Conservation (phyloP, 177 flowering plant genomes). For the Vitis hybrid region DNA sequence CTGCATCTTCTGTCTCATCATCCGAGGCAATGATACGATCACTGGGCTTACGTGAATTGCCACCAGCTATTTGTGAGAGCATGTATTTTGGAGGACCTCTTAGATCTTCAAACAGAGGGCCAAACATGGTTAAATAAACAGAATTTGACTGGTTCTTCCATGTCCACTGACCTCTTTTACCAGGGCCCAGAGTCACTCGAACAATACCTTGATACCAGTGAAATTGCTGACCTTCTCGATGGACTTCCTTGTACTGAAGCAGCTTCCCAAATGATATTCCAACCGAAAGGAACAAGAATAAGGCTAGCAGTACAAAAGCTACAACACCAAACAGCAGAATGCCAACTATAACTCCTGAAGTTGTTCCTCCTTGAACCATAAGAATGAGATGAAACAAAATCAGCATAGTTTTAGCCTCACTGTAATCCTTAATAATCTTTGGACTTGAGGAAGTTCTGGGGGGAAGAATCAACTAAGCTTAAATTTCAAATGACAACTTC, state of each 20-base stretch:
- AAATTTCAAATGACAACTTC: too few species aligned
- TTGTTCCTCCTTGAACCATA: constrained; percentile 50
- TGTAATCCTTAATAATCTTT: not conserved
- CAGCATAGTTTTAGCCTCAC: constrained; percentile 4
- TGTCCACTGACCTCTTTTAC: constrained; percentile 96
- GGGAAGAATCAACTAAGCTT: too few species aligned
- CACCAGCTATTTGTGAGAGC: constrained; percentile 72
- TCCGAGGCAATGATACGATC: constrained; percentile 83
- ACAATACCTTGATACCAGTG: constrained; percentile 91
- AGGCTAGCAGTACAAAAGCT: constrained; percentile 43
- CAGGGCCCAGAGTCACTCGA: constrained; percentile 87
- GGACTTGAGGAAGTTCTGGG: too few species aligned
- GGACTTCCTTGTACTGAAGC: constrained; percentile 93
- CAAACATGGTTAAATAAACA: constrained; percentile 43
- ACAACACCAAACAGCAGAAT: constrained; percentile 47
- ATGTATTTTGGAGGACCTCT: constrained; percentile 97
- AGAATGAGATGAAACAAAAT: constrained; percentile 1
- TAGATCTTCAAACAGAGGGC: constrained; percentile 88
- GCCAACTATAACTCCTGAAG: constrained; percentile 54
- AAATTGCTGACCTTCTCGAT: constrained; percentile 65
- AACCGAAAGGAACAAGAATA: constrained; percentile 71
- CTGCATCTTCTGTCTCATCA: constrained; percentile 98
- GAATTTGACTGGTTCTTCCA: constrained; percentile 72
- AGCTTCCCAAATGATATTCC: constrained; percentile 89
- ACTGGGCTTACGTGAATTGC: constrained; percentile 28